Evolutionary conservation across 2,329 filamentous ascomycete species (phyloP), one percentile per base, ranked within the genome.

Genomic region (Drechslerella dactyloides): DNA sequence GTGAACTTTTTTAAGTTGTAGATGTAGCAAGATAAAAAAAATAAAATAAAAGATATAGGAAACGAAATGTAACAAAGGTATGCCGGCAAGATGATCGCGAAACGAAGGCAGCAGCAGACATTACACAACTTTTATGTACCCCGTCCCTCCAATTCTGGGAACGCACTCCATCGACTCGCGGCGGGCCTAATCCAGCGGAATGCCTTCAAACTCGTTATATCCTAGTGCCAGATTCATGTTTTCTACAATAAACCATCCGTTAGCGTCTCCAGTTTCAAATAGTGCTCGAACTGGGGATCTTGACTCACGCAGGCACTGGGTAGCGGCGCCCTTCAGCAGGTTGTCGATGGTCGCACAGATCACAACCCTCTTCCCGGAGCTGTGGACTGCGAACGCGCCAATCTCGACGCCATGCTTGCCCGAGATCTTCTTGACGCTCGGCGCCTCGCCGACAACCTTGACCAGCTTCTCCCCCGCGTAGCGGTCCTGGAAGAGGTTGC

Each of bases 381-480:
- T 91, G 81, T 97, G 89, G 42, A 97, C 91, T n/a, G 91, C 92
- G 77, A 97, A 97, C 0, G 90, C 93, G 69, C 94, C 94, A 80
- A 99, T 92, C 82, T 97, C 93, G 2, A 96, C 89, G 21, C 90
- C 89, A 79, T 97, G 93, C 82, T 89, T 90, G 74, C 89, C 87
- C 76, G 86, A 86, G 77, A 97, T 97, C 76, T 87, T 83, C 82
- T 92, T 96, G 64, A 97, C 93, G 10, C 88, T 82, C 1, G 93
- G 94, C 0, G 90, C 85, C 80, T 97, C 93, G 60, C 93, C 93
- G 2, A 90, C 86, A 19, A 97, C 87, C 84, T 94, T 96, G 79
- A 99, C 89, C 15, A 99, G 87, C 82, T 92, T 93, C 85, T 97
- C 94, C 56, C 93, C 93, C 4, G 93, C 93, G 78, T 96, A 99